These are phyloP conservation scores for Suhomyces bokatorum DNA, from an alignment of 1,139 yeast species.

Conservation along the genomic window DNA sequence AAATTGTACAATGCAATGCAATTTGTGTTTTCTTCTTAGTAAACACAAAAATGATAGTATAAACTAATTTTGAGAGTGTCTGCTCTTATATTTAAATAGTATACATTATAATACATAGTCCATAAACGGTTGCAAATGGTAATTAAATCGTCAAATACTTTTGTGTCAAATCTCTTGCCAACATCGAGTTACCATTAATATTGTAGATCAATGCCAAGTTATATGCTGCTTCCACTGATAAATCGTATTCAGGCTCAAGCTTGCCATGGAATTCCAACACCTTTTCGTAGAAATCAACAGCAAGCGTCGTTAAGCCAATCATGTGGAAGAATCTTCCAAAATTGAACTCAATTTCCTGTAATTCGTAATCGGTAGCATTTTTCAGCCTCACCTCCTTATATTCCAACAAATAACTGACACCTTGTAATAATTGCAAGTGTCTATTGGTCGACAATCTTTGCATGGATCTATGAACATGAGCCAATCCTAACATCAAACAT, in stretches of 20 bases:
- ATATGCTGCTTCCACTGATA: slow-evolving; percentile 81
- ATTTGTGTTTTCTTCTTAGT: no score
- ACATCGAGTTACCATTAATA: slow-evolving; percentile 65
- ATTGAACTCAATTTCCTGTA: slow-evolving; percentile 81
- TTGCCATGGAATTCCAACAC: slow-evolving; percentile 48
- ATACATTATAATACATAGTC: slow-evolving; percentile 4
- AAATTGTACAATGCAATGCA: no score
- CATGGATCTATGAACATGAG: slow-evolving; percentile 89
- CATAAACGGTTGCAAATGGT: not conserved
- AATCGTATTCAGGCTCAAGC: slow-evolving; percentile 45
- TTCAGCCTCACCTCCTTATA: slow-evolving; percentile 51
- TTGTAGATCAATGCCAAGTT: slow-evolving; percentile 76
- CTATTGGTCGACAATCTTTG: slow-evolving; percentile 85
- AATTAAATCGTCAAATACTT: slow-evolving; percentile 49
- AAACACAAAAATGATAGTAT: no score
- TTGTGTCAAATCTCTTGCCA: slow-evolving; percentile 65
- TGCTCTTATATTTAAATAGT: no score
- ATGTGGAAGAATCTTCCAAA: slow-evolving; percentile 84
- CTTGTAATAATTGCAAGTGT: slow-evolving; percentile 85
- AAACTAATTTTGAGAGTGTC: no score
- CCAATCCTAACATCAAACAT: slow-evolving; percentile 69
- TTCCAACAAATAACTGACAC: slow-evolving; percentile 73
- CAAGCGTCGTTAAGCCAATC: slow-evolving; percentile 72
- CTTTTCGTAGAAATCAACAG: slow-evolving; percentile 67
- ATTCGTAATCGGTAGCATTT: slow-evolving; percentile 50